Conservation (phyloP, 2,329 filamentous ascomycete species). For the Endothia cerciana region DNA sequence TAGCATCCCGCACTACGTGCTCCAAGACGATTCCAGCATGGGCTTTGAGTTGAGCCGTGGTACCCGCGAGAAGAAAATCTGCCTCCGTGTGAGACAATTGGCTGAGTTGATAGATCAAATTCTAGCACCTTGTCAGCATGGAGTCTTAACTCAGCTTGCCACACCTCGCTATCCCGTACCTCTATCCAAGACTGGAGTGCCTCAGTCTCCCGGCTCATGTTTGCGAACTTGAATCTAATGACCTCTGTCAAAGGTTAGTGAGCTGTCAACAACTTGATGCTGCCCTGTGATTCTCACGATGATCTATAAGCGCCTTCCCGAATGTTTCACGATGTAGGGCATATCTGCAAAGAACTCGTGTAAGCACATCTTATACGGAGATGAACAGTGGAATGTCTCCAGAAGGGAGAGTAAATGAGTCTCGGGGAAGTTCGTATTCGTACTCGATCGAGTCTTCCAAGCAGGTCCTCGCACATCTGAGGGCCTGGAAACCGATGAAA, state of each 20-base stretch:
- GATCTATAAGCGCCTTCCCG: conserved; percentile 28
- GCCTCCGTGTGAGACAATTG: conserved; percentile 23
- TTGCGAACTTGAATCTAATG: conserved; percentile 30
- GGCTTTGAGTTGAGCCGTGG: conserved; percentile 31
- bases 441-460: conserved; percentile 51
- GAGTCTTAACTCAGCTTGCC: too few relatives aligned
- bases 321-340: conserved; percentile 29
- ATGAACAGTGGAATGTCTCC: too few relatives aligned
- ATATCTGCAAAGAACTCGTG: conserved; percentile 14
- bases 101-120: conserved; percentile 50
- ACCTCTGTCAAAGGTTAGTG: conserved; percentile 14
- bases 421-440: too few relatives aligned
- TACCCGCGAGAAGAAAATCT: conserved; percentile 36
- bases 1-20: conserved; percentile 28
- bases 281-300: conserved; percentile 18
- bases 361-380: too few relatives aligned
- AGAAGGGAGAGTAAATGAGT: too few relatives aligned
- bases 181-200: conserved; percentile 31
- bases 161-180: conserved; percentile 3
- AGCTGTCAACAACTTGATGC: not conserved
- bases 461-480: conserved; percentile 58
- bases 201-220: conserved; percentile 30
- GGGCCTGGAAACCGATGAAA: conserved; percentile 55
- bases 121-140: conserved; percentile 8
- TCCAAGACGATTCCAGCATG: conserved; percentile 30